These are phyloP conservation scores for Globisporangium alternatum DNA, from an alignment of 352 stramenopile genomes.

Conservation along the genomic window DNA sequence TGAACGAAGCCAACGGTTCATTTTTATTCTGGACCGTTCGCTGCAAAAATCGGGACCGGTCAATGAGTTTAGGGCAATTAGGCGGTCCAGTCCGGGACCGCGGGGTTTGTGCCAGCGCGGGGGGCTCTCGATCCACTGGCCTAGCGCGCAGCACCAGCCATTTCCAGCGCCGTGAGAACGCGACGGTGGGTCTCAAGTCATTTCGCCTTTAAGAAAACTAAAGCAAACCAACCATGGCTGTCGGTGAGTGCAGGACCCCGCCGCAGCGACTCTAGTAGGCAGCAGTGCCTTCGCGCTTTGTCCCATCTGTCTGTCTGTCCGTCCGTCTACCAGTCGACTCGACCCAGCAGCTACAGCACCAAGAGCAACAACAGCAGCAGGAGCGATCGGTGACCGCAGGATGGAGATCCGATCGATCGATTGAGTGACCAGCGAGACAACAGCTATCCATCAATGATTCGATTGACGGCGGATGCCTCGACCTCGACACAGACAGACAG, in stretches of 20 bases:
- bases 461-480: background rate
- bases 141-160: constrained; percentile 54
- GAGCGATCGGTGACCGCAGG: background rate
- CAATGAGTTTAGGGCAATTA: background rate
- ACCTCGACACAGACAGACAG: background rate
- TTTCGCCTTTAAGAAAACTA: constrained; percentile 87
- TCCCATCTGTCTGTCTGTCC: constrained; percentile 5
- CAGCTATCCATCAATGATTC: background rate
- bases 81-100: constrained; percentile 3
- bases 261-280: background rate
- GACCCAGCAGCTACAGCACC: constrained; percentile 6
- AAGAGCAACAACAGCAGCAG: constrained; percentile 17
- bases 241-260: constrained; percentile 50
- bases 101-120: background rate
- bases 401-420: background rate
- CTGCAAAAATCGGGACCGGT: background rate
- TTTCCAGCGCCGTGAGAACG: constrained; percentile 27
- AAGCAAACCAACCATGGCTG: constrained; percentile 85
- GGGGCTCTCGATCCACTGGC: constrained; percentile 13
- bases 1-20: background rate
- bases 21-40: background rate
- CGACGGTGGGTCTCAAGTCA: constrained; percentile 34
- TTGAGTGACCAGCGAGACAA: background rate
- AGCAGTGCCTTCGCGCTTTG: background rate
- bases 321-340: background rate